phyloP scores from a whole-genome alignment of 371 early-diverging fungal species.

The Syncephalastrum racemosum region DNA sequence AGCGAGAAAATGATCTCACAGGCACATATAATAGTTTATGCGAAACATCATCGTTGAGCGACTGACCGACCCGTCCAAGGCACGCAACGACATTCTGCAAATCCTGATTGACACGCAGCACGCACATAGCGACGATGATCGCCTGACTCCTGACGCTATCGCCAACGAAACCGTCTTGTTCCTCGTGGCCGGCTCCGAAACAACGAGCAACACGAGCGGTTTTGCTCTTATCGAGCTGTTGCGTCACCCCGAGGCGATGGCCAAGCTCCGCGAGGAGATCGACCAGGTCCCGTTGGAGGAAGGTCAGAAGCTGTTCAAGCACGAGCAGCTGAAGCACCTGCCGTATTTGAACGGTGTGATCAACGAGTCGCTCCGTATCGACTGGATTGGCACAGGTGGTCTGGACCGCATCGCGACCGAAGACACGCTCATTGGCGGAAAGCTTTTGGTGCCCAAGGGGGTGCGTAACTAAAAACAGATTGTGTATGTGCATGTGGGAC shows the following conservation, averaged over 20 bases:
- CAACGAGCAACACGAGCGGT: constrained; percentile 35
- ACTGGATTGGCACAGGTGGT: constrained; percentile 27
- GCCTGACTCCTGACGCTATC: constrained; percentile 28
- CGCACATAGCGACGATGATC: constrained; percentile 23
- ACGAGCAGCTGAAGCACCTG: constrained; percentile 32
- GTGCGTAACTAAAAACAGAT: constrained; percentile 5
- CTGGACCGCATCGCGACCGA: constrained; percentile 18
- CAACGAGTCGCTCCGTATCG: constrained; percentile 36
- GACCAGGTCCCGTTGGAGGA: constrained; percentile 15
- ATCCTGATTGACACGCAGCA: constrained; percentile 31
- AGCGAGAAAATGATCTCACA: not conserved
- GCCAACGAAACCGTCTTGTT: constrained; percentile 36
- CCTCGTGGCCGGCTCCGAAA: constrained; percentile 45
- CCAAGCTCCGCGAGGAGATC: constrained; percentile 30
- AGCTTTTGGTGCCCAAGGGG: constrained; percentile 18
- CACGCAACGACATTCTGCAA: constrained; percentile 41
- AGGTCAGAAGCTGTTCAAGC: constrained; percentile 16
- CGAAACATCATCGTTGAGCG: constrained; percentile 28
- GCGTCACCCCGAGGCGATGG: constrained; percentile 21
- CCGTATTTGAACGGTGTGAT: constrained; percentile 41
- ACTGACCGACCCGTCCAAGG: constrained; percentile 8
- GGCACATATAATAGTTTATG: constrained; percentile 25
- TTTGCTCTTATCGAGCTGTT: constrained; percentile 33
- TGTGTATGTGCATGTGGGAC: constrained; percentile 1
- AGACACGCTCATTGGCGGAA: constrained; percentile 18